Conservation (phyloP, 2,329 filamentous ascomycete species). For the Trichophyton rubrum region DNA sequence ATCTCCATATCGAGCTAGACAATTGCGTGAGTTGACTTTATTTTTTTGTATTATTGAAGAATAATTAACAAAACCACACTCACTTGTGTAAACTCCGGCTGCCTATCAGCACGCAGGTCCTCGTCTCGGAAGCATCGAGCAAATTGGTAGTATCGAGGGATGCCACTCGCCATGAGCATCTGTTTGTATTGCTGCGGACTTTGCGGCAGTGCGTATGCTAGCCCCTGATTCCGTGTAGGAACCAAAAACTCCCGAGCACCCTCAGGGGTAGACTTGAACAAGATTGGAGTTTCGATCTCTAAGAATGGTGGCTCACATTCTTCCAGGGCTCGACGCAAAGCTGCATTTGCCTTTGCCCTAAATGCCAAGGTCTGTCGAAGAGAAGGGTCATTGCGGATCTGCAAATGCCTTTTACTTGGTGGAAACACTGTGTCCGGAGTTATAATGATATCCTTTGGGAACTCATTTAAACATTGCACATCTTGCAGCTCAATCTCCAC, state of each 20-base stretch:
- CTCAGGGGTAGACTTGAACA: constrained; percentile 97
- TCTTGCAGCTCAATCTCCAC: constrained; percentile 51
- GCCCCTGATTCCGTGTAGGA: constrained; percentile 61
- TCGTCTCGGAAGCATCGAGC: constrained; percentile 93
- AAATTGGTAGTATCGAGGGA: constrained; percentile 77
- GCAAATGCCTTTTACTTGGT: constrained; percentile 64
- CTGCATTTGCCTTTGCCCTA: constrained; percentile 48
- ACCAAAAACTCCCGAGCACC: constrained; percentile 91
- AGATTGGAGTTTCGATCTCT: constrained; percentile 80
- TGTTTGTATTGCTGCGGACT: constrained; percentile 99
- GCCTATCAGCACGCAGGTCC: constrained; percentile 78
- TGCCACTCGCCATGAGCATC: constrained; percentile 83
- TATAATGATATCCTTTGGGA: constrained; percentile 64
- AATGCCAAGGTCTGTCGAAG: constrained; percentile 58
- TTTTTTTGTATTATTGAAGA: too few species aligned
- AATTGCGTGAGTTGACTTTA: background rate
- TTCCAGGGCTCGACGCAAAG: constrained; percentile 44
- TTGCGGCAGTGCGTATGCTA: constrained; percentile 84
- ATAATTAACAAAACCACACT: constrained; percentile 8
- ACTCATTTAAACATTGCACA: constrained; percentile 57
- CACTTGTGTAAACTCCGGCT: constrained; percentile 93
- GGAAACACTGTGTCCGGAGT: constrained; percentile 62
- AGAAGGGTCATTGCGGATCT: constrained; percentile 61
- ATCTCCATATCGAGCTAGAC: constrained; percentile 78
- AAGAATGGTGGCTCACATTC: constrained; percentile 45